Evolutionary conservation across 257 asterid species (phyloP), one percentile per base, ranked within the genome.

Genomic region (Solanum sejunctum): DNA sequence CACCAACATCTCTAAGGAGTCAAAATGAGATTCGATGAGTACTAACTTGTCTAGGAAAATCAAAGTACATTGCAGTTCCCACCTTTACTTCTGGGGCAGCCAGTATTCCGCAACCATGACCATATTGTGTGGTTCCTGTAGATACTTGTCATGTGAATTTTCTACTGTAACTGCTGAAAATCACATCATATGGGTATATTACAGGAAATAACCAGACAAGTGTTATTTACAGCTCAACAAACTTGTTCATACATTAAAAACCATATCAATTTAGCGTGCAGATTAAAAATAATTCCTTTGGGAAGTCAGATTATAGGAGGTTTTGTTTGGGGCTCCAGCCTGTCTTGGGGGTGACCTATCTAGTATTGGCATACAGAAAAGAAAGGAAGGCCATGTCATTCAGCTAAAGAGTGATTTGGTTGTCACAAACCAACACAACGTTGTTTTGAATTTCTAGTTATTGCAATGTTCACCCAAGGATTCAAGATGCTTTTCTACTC

Each of bases 1-100:
- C 94, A 79, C 93, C 93, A 54, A 96, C 85, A 83, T 96, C 99
- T 83, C 99, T 98, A 57, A 93, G 92, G 88, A 96, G 95, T 28
- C 97, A 88, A 73, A 93, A 96, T 89, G 92, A 86, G 51, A 96
- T 75, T 20, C 98, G 94, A 2, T 94, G 98, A 47, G 96, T 84
- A 86, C 56, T 88, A 85, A 93, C 86, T 87, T 89, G 92, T 80
- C 96, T 88, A n/a, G 99, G 97, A 88, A 96, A 96, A 90, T 96
- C 98, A 15, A 95, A 95, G 92, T 96, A 96, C 98, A 96, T 90
- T 85, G 97, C 86, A 12, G 98, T 93, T 80, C 97, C 95, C 15
- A 94, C 87, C 91, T 89, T 96, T 75, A 93, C 97, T 90, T 96
- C 98, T 82, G 99, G 99, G 99, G 99, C 69, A 96, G 88, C 55